These are phyloP conservation scores for Metschnikowia dekortorum DNA, from an alignment of 805 yeast species.

Conservation along the genomic window DNA sequence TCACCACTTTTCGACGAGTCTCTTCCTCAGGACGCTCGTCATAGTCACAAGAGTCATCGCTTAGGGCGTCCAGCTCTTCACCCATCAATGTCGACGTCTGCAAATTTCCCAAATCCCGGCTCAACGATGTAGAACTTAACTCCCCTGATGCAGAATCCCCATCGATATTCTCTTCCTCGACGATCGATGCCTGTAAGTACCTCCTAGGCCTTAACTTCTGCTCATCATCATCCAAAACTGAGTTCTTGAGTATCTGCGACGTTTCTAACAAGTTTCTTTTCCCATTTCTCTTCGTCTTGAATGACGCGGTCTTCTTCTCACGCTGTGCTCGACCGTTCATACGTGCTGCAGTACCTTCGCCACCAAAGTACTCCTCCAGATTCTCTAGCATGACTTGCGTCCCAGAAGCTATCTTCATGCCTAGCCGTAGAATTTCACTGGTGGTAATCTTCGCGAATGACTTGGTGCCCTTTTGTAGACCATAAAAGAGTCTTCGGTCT, in stretches of 20 bases:
- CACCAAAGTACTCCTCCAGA: constrained; percentile 76
- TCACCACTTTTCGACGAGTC: constrained; percentile 42
- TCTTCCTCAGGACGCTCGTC: constrained; percentile 21
- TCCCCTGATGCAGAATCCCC: constrained; percentile 8
- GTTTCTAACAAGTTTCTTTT: constrained; percentile 21
- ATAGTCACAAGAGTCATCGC: constrained; percentile 16
- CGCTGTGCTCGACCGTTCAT: constrained; percentile 9
- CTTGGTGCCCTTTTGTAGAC: constrained; percentile 70
- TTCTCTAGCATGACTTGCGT: constrained; percentile 77
- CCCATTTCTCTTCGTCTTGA: constrained; percentile 1
- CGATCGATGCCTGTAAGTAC: constrained; percentile 30
- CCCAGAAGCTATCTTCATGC: constrained; percentile 83
- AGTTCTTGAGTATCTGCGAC: constrained; percentile 23
- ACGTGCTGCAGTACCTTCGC: constrained; percentile 57
- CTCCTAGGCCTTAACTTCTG: constrained; percentile 21
- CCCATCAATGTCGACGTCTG: constrained; percentile 24
- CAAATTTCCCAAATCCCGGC: constrained; percentile 5
- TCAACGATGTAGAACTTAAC: background rate
- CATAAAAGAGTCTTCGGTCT: constrained; percentile 65
- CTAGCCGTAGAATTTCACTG: constrained; percentile 73
- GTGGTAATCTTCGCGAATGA: constrained; percentile 75
- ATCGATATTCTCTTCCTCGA: constrained; percentile 26
- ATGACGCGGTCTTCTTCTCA: background rate
- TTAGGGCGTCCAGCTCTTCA: constrained; percentile 18
- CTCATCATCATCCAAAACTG: constrained; percentile 17